These are phyloP conservation scores for Paramecium primaurelia DNA, from an alignment of 73 alveolate genomes.

Conservation along the genomic window DNA sequence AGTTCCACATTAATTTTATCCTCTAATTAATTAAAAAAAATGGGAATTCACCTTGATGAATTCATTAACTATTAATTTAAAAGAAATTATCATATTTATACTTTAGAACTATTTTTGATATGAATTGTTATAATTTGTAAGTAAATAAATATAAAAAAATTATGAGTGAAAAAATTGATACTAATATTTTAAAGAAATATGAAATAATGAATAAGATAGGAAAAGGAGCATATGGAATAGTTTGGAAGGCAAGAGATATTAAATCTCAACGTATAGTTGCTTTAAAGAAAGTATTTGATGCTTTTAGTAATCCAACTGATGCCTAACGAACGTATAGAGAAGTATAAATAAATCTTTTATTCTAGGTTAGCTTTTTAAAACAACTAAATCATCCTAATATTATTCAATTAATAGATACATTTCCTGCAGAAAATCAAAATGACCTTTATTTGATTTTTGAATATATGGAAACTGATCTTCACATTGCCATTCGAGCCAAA, in stretches of 20 bases:
- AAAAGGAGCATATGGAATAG: slow-evolving; percentile 92
- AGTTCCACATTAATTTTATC: not conserved
- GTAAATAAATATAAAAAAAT: not conserved
- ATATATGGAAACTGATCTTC: slow-evolving; percentile 84
- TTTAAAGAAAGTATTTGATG: slow-evolving; percentile 83
- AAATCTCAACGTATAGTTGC: slow-evolving; percentile 67
- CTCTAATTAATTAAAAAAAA: not conserved
- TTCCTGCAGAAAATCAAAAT: slow-evolving; percentile 73
- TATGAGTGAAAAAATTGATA: slow-evolving; percentile 83
- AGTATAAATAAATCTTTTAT: slow-evolving; percentile 41
- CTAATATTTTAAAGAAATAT: slow-evolving; percentile 74
- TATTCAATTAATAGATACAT: slow-evolving; percentile 65
- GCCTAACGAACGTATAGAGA: slow-evolving; percentile 92
- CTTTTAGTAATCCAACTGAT: slow-evolving; percentile 86
- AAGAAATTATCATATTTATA: not conserved
- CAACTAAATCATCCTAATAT: slow-evolving; percentile 81
- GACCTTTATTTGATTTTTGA: slow-evolving; percentile 75
- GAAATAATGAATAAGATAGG: slow-evolving; percentile 79
- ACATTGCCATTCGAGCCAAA: slow-evolving; percentile 73
- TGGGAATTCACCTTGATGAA: not conserved
- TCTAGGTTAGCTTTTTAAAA: slow-evolving; percentile 80
- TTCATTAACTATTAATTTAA: not conserved
- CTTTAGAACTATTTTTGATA: not conserved
- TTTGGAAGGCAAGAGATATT: slow-evolving; percentile 92
- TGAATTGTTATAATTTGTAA: not conserved